Base-by-base conservation (phyloP, 179 eudicot genomes). In the Patellifolia procumbens region DNA sequence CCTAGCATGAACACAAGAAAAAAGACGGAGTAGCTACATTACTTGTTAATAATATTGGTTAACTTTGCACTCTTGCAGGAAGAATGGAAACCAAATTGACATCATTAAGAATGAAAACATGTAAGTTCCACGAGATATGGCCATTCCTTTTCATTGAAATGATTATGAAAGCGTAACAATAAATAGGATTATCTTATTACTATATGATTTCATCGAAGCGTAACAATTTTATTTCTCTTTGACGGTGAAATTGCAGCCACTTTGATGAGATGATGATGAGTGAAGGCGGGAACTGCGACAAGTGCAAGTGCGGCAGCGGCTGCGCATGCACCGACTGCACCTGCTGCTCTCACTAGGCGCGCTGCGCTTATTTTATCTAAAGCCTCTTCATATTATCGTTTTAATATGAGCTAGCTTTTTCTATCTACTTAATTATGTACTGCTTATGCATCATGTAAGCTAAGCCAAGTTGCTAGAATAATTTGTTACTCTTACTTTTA, bases 241-340 rank as follows among this genome's bases (percentile, higher is more conserved):
- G 63, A 2, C 34, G 1, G 24, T 61, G 12, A 11, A 52, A 24
- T 76, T 78, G 85, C 83, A 87, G 94, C 78, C 72, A 43, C 74
- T 34, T 48, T 7, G 85, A 79, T 63, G 69, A 70, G n/a, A 35
- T 74, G 13, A 68, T 77, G 43, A 78, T 88, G 88, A 80, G 77
- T 0, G 81, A 81, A 37, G 91, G 83, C 77, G 60, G 82, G 24
- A 46, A 29, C 24, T 89, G 81, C 9, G 91, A 84, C 72, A 65
- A 77, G 53, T 88, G 94, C 87, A 88, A 83, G 85, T 89, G 93
- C 70, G 90, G 90, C 35, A 1, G 84, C 10, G 59, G 80, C 89
- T 90, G 93, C 74, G 37, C 84, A 45, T 90, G 93, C 72, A 67
- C 55, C 51, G 43, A 31, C 81, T 90, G 94, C 88, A 76, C 80